Conservation (phyloP, 73 alveolate species). For the Durusdinium trenchii region DNA sequence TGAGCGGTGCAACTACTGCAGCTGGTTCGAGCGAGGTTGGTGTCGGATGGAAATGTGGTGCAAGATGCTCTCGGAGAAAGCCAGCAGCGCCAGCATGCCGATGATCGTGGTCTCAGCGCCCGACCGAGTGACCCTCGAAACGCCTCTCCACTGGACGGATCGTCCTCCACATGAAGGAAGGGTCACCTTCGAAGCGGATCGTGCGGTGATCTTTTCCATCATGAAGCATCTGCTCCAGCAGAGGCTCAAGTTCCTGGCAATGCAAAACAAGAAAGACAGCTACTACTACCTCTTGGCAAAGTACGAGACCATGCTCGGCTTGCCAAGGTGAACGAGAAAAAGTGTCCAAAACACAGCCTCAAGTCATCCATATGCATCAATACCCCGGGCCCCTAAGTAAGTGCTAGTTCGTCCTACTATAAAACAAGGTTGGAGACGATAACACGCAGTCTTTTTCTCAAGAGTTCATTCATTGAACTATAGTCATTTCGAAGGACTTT, state of each 20-base stretch:
- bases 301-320: slow-evolving; percentile 2
- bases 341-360: too few relatives aligned
- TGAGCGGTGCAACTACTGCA: background rate
- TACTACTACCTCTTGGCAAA: slow-evolving; percentile 27
- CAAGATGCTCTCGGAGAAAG: slow-evolving; percentile 59
- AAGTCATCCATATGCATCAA: too few relatives aligned
- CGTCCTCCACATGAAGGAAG: slow-evolving; percentile 46
- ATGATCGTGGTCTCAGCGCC: slow-evolving; percentile 34
- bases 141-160: slow-evolving; percentile 42
- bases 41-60: slow-evolving; percentile 65
- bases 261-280: slow-evolving; percentile 21
- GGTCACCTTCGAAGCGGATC: slow-evolving; percentile 34
- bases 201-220: slow-evolving; percentile 4
- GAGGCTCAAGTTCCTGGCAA: slow-evolving; percentile 1
- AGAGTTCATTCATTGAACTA: too few relatives aligned
- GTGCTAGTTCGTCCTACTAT: too few relatives aligned
- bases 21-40: slow-evolving; percentile 55
- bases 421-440: too few relatives aligned
- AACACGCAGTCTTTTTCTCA: too few relatives aligned
- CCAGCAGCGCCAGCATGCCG: slow-evolving; percentile 45
- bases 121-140: slow-evolving; percentile 3
- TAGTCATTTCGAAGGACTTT: too few relatives aligned
- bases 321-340: too few relatives aligned
- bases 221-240: slow-evolving; percentile 28
- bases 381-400: too few relatives aligned